These are phyloP conservation scores for Microbotryum intermedium DNA, from an alignment of 1,284 basidiomycete species.

Conservation along the genomic window DNA sequence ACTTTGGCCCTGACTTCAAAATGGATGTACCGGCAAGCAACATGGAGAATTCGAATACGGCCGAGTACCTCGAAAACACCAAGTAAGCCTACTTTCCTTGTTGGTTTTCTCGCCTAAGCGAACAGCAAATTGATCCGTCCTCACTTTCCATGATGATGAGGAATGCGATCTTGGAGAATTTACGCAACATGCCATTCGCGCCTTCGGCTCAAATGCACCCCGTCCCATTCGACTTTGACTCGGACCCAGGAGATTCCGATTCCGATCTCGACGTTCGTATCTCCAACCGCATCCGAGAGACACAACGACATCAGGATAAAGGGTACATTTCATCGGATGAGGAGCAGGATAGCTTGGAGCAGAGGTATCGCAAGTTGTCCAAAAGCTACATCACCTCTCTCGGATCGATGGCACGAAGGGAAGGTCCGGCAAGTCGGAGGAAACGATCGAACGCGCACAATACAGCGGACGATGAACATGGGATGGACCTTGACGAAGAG, in stretches of 20 bases:
- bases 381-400: conserved; percentile 6
- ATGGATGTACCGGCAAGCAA: conserved; percentile 85
- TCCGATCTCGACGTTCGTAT: conserved; percentile 40
- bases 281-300: conserved; percentile 23
- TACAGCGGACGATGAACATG: conserved; percentile 41
- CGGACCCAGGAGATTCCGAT: conserved; percentile 50
- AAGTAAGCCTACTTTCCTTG: conserved; percentile 45
- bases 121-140: conserved; percentile 1
- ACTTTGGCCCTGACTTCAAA: conserved; percentile 92
- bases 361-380: not conserved
- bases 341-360: not conserved
- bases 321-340: conserved; percentile 13
- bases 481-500: conserved; percentile 42
- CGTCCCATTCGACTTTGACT: conserved; percentile 60
- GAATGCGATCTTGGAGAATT: conserved; percentile 62
- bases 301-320: conserved; percentile 2
- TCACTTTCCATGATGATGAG: conserved; percentile 40
- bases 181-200: conserved; percentile 66
- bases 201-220: conserved; percentile 84
- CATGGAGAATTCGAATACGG: conserved; percentile 86
- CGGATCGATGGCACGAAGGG: not conserved
- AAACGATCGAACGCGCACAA: conserved; percentile 35
- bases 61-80: conserved; percentile 73
- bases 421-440: not conserved
- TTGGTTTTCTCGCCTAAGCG: not conserved